Conservation (phyloP, 768 basidiomycete genomes). For the Leccinum truebloodii region DNA sequence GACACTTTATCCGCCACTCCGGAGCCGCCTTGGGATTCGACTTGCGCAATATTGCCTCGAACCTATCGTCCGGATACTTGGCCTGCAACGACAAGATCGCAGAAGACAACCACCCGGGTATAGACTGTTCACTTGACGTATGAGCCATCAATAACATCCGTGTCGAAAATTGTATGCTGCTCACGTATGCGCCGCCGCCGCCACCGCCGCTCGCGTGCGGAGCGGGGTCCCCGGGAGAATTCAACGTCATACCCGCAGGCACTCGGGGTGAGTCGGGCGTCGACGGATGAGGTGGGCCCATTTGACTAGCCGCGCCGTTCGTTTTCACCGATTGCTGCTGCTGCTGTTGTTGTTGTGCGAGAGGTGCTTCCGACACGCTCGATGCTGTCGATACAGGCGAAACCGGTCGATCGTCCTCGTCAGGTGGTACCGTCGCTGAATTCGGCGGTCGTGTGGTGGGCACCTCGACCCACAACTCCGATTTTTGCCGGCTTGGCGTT, state of each 20-base stretch:
- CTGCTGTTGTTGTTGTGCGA: conserved; percentile 54
- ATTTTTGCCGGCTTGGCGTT: conserved; percentile 48
- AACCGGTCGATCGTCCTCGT: conserved; percentile 54
- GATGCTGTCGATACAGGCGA: conserved; percentile 76
- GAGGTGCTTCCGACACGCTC: conserved; percentile 71
- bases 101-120: conserved; percentile 69
- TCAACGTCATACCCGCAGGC: conserved; percentile 11
- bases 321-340: conserved; percentile 49
- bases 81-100: conserved; percentile 69
- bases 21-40: conserved; percentile 51
- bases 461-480: conserved; percentile 39
- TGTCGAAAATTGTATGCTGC: conserved; percentile 18
- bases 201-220: conserved; percentile 11
- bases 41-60: conserved; percentile 73
- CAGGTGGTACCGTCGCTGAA: conserved; percentile 29
- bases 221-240: conserved; percentile 19
- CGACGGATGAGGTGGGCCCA: conserved; percentile 17
- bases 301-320: conserved; percentile 47
- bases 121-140: conserved; percentile 37
- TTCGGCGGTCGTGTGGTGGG: conserved; percentile 34
- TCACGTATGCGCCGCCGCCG: conserved; percentile 26
- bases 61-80: conserved; percentile 79
- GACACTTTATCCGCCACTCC: conserved; percentile 91
- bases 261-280: conserved; percentile 29
- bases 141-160: conserved; percentile 35